Conservation (phyloP, 805 yeast genomes). For the Lipomyces chichibuensis region DNA sequence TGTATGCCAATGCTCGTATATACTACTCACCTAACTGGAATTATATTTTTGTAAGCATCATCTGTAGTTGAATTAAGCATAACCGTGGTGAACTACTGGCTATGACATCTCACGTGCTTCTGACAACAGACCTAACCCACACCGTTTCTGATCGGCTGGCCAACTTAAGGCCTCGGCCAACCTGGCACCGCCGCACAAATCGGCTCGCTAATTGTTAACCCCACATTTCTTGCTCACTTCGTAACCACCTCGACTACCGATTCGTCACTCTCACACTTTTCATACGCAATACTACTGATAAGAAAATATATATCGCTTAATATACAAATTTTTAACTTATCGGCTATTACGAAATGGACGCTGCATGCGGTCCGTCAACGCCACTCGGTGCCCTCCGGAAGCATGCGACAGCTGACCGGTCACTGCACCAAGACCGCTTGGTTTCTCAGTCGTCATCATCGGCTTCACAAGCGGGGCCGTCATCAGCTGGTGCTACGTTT, state of each 20-base stretch:
- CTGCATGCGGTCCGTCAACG: slow-evolving; percentile 35
- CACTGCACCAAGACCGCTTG: slow-evolving; percentile 29
- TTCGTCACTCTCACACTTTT: neutral
- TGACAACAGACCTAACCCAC: too few relatives aligned
- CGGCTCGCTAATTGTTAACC: too few relatives aligned
- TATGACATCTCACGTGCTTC: too few relatives aligned
- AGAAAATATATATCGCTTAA: neutral
- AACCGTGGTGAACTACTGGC: too few relatives aligned
- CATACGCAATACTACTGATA: neutral
- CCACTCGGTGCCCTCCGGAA: slow-evolving; percentile 23
- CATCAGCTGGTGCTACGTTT: slow-evolving; percentile 7
- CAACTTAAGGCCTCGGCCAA: too few relatives aligned
- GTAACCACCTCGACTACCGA: neutral
- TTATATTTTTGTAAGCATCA: too few relatives aligned
- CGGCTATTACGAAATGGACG: slow-evolving; percentile 11
- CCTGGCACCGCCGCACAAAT: too few relatives aligned
- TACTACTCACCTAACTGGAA: too few relatives aligned
- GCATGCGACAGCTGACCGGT: slow-evolving; percentile 28
- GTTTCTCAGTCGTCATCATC: slow-evolving; percentile 6
- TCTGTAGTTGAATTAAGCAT: too few relatives aligned
- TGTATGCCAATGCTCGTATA: too few relatives aligned
- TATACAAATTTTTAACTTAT: neutral
- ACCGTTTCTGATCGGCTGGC: too few relatives aligned
- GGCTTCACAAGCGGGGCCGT: neutral
- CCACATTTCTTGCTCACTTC: too few relatives aligned